These are phyloP conservation scores for Erythrophleum ivorense DNA, from an alignment of 331 rosid species.

Conservation along the genomic window DNA sequence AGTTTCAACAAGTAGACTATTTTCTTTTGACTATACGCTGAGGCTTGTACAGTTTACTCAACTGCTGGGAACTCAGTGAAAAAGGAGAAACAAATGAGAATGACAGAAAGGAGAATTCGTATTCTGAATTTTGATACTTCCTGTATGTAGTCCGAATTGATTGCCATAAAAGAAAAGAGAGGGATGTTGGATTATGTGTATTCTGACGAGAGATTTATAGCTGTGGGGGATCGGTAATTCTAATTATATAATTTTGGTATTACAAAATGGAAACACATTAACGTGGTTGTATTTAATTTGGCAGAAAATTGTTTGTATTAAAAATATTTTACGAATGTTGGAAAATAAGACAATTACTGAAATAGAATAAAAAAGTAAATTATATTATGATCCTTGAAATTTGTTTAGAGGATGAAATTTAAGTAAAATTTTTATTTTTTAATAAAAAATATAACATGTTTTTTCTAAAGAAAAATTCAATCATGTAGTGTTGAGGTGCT, in stretches of 20 bases:
- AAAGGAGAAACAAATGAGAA: conserved; percentile 21
- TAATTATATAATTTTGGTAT: background rate
- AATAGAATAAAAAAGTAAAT: background rate
- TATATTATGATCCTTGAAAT: background rate
- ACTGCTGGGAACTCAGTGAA: conserved; percentile 29
- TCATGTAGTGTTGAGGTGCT: background rate
- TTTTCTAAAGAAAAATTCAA: background rate
- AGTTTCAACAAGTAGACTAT: conserved; percentile 32
- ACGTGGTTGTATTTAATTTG: background rate
- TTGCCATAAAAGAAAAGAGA: background rate
- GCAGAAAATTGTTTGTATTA: background rate
- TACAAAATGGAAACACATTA: background rate
- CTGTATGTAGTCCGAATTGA: conserved; percentile 15
- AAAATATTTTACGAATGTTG: background rate
- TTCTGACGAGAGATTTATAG: background rate
- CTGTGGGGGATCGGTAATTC: background rate
- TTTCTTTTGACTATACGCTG: background rate
- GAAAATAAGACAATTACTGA: background rate
- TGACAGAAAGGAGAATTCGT: background rate
- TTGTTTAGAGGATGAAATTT: background rate
- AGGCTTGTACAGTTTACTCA: conserved; percentile 30
- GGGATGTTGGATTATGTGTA: background rate
- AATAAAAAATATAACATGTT: background rate
- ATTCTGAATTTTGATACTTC: conserved; percentile 1
- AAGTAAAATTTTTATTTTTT: background rate